Evolutionary conservation across 2,329 filamentous ascomycete genomes (phyloP).

Genomic region (Penicillium digitatum): DNA sequence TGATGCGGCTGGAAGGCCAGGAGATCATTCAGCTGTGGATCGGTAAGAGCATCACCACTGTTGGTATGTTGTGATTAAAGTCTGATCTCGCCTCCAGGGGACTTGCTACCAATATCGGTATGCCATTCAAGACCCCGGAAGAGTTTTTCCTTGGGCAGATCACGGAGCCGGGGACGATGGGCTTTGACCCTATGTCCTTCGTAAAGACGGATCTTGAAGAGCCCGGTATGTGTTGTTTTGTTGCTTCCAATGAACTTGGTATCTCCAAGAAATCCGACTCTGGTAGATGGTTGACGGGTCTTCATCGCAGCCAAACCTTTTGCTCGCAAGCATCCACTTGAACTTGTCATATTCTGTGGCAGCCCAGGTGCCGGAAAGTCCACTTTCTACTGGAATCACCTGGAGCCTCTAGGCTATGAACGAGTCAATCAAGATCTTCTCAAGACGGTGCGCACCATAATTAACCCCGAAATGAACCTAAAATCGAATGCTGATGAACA

Average conservation of each 20-base stretch:
- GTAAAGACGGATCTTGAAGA: slow-evolving; percentile 35
- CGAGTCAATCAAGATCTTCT: slow-evolving; percentile 87
- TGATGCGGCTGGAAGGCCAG: slow-evolving; percentile 64
- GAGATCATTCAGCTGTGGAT: slow-evolving; percentile 60
- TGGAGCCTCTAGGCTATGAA: slow-evolving; percentile 74
- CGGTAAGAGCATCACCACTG: slow-evolving; percentile 39
- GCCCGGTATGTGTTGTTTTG: slow-evolving; percentile 29
- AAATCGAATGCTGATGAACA: not conserved
- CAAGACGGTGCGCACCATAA: slow-evolving; percentile 55
- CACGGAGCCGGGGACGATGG: slow-evolving; percentile 61
- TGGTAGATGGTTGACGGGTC: not conserved
- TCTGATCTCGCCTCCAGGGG: slow-evolving; percentile 51
- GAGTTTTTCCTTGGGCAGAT: slow-evolving; percentile 77
- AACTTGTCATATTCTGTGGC: slow-evolving; percentile 82
- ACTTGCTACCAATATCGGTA: slow-evolving; percentile 78
- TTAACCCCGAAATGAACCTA: not conserved
- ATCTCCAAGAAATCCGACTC: not conserved
- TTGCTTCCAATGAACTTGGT: not conserved
- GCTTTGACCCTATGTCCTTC: slow-evolving; percentile 67
- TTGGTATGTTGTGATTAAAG: slow-evolving; percentile 11
- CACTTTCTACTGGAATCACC: slow-evolving; percentile 75
- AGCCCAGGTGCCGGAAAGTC: slow-evolving; percentile 89
- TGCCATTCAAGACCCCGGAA: slow-evolving; percentile 80
- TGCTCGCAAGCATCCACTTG: slow-evolving; percentile 61
- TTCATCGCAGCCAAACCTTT: slow-evolving; percentile 30